These are phyloP conservation scores for Dactylonectria estremocensis DNA, from an alignment of 2,329 filamentous ascomycete species.

Conservation along the genomic window DNA sequence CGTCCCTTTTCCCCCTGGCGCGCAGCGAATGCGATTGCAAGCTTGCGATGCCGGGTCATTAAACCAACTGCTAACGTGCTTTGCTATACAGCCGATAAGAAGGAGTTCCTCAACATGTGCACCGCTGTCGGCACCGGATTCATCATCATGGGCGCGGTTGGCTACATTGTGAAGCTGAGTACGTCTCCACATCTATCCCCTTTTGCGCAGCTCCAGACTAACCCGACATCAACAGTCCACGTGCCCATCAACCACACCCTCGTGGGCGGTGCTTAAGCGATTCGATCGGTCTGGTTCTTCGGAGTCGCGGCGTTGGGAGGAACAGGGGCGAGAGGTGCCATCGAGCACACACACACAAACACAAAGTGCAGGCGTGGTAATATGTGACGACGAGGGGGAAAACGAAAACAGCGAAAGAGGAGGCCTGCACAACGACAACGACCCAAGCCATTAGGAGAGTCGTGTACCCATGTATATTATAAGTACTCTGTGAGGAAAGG, in stretches of 20 bases:
- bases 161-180: conserved; percentile 81
- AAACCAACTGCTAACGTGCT: conserved; percentile 15
- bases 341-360: neutral
- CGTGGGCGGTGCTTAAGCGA: conserved; percentile 73
- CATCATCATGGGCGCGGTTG: conserved; percentile 79
- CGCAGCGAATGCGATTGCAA: conserved; percentile 5
- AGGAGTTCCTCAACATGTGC: conserved; percentile 62
- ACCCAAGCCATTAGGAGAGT: neutral
- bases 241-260: conserved; percentile 81
- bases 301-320: conserved; percentile 1
- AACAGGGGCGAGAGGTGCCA: neutral
- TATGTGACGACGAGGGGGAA: neutral
- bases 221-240: conserved; percentile 66
- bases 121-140: conserved; percentile 79
- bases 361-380: neutral
- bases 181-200: conserved; percentile 46
- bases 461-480: conserved; percentile 1
- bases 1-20: neutral
- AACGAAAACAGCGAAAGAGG: neutral
- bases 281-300: neutral
- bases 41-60: neutral
- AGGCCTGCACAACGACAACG: neutral
- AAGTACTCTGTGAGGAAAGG: neutral
- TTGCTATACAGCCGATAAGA: conserved; percentile 54
- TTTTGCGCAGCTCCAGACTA: neutral